phyloP scores from a whole-genome alignment of 768 basidiomycete species.

The Lactarius indigo region DNA sequence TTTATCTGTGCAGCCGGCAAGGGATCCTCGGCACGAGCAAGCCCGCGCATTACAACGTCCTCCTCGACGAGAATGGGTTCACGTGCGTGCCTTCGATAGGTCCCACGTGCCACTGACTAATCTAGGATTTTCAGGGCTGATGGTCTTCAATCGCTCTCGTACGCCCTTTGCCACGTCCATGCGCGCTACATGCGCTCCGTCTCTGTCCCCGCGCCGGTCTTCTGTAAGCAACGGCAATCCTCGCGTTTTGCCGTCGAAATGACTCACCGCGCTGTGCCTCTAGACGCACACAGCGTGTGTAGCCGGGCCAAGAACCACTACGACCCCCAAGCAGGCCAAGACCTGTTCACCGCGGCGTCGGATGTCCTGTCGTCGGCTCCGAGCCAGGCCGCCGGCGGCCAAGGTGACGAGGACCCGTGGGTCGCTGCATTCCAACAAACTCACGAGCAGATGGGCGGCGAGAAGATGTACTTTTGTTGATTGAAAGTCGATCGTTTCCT shows the following conservation, averaged over 20 bases:
- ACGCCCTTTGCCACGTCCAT: constrained; percentile 75
- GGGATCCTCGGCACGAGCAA: constrained; percentile 50
- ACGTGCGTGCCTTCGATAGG: too few relatives aligned
- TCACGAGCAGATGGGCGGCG: constrained; percentile 42
- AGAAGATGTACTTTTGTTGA: constrained; percentile 35
- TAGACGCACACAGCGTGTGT: constrained; percentile 76
- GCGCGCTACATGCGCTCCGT: constrained; percentile 78
- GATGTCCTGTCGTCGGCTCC: constrained; percentile 32
- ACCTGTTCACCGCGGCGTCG: constrained; percentile 47
- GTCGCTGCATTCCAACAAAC: constrained; percentile 49
- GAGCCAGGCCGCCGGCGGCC: background rate
- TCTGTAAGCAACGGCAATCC: constrained; percentile 50
- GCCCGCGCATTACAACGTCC: constrained; percentile 54
- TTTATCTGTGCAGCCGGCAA: constrained; percentile 72
- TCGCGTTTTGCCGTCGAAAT: too few relatives aligned
- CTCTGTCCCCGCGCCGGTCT: constrained; percentile 77
- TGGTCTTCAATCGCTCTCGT: constrained; percentile 64
- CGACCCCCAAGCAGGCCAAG: constrained; percentile 50
- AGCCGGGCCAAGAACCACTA: constrained; percentile 77
- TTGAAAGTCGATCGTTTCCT: background rate
- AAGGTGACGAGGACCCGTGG: constrained; percentile 32
- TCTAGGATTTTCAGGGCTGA: constrained; percentile 43
- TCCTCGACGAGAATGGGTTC: constrained; percentile 55
- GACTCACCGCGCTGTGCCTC: background rate
- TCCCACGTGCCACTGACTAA: too few relatives aligned